Evolutionary conservation across 2,329 filamentous ascomycete genomes (phyloP).

Genomic region (Davidsoniella neocaledoniae): DNA sequence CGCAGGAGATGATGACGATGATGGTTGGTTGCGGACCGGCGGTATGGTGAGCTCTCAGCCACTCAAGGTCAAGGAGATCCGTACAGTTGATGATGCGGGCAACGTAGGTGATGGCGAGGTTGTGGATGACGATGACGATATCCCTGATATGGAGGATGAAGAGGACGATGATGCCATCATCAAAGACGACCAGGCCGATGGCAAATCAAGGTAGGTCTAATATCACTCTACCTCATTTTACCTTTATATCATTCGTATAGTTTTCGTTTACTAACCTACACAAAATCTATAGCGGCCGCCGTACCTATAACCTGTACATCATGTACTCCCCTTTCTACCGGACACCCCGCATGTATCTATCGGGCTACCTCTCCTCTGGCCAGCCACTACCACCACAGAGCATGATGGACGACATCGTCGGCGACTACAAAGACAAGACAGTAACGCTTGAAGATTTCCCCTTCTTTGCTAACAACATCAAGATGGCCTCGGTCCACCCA

Average conservation of each 20-base stretch:
- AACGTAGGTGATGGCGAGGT: slow-evolving; percentile 62
- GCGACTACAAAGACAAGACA: slow-evolving; percentile 96
- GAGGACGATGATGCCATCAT: slow-evolving; percentile 97
- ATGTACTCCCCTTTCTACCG: slow-evolving; percentile 95
- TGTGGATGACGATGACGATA: slow-evolving; percentile 67
- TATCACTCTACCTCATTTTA: background rate
- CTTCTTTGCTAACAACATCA: slow-evolving; percentile 78
- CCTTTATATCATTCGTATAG: background rate
- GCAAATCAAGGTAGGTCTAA: slow-evolving; percentile 3
- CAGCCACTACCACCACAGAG: slow-evolving; percentile 65
- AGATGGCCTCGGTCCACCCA: slow-evolving; percentile 93
- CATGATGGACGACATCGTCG: slow-evolving; percentile 95
- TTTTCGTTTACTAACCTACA: slow-evolving; percentile 9
- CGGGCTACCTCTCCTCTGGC: slow-evolving; percentile 65
- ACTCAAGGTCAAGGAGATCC: slow-evolving; percentile 61
- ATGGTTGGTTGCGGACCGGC: slow-evolving; percentile 84
- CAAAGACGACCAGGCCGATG: slow-evolving; percentile 33
- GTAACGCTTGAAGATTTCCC: slow-evolving; percentile 96
- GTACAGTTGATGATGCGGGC: slow-evolving; percentile 77
- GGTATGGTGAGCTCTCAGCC: slow-evolving; percentile 60
- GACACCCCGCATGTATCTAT: slow-evolving; percentile 86
- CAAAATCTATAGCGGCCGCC: slow-evolving; percentile 44
- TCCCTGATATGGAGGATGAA: slow-evolving; percentile 96
- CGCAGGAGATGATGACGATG: slow-evolving; percentile 45
- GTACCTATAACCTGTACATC: slow-evolving; percentile 97